Conservation (phyloP, 2,329 filamentous ascomycete species). For the Talaromyces sp. region DNA sequence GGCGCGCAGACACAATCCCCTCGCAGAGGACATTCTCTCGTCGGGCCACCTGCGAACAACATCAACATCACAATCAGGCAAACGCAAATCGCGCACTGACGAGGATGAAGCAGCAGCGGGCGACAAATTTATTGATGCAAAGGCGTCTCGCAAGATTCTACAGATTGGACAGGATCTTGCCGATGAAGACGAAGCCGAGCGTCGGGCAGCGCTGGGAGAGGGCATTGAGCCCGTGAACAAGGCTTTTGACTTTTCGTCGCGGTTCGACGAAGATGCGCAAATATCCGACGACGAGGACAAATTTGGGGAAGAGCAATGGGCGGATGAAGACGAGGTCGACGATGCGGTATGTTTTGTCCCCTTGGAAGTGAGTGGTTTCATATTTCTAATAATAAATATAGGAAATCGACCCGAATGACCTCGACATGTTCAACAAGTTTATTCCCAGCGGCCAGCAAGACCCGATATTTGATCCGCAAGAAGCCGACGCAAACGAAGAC, state of each 20-base stretch:
- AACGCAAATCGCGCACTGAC: constrained; percentile 53
- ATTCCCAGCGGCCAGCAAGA: constrained; percentile 70
- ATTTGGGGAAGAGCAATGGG: constrained; percentile 62
- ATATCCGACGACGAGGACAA: constrained; percentile 51
- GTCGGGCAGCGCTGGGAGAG: constrained; percentile 29
- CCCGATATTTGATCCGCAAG: constrained; percentile 62
- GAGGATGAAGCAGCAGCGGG: constrained; percentile 43
- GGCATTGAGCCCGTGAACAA: constrained; percentile 48
- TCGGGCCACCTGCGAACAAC: constrained; percentile 68
- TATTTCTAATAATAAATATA: constrained; percentile 27
- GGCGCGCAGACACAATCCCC: constrained; percentile 78
- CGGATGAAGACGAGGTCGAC: constrained; percentile 69
- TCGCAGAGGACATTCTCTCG: constrained; percentile 79
- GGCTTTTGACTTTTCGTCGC: constrained; percentile 75
- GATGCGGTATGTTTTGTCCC: constrained; percentile 31
- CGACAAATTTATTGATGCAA: constrained; percentile 69
- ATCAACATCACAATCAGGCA: constrained; percentile 59
- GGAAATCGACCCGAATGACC: constrained; percentile 82
- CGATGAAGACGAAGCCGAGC: constrained; percentile 68
- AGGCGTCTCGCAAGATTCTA: constrained; percentile 82
- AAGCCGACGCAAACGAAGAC: constrained; percentile 41
- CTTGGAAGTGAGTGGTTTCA: neutral
- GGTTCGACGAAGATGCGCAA: constrained; percentile 57
- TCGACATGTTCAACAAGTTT: constrained; percentile 88
- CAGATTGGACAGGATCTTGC: constrained; percentile 83